Percentiles rank a stretch among this genome's conserved stretches.
Evolutionary conservation across 805 yeast species (phyloP).

Genomic region (Zygoascus biomembranicola): DNA sequence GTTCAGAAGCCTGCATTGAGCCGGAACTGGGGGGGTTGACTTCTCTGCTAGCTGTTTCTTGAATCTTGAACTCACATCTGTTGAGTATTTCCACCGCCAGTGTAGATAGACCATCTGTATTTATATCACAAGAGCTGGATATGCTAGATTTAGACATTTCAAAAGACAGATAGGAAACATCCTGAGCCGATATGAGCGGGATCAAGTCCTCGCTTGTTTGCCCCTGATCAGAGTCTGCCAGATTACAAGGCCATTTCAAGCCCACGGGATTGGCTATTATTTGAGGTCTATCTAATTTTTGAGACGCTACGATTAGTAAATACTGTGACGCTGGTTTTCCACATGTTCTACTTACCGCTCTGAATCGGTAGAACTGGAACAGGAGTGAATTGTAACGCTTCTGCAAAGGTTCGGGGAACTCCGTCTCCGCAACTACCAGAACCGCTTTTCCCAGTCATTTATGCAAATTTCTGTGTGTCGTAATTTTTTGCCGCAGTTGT

Average conservation of each 20-base stretch:
- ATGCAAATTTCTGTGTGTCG: background rate
- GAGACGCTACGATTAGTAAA: background rate
- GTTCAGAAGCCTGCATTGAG: background rate
- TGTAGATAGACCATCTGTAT: background rate
- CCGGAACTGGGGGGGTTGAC: background rate
- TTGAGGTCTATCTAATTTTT: background rate
- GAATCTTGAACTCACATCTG: background rate
- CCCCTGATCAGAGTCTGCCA: background rate
- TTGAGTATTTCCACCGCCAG: background rate
- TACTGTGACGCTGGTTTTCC: background rate
- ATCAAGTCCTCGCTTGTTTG: background rate
- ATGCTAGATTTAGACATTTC: background rate
- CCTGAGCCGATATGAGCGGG: background rate
- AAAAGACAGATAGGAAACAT: background rate
- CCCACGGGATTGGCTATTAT: background rate
- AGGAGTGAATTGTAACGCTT: slow-evolving; percentile 2
- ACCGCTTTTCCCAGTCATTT: background rate
- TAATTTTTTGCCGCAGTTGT: background rate
- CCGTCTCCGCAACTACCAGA: too few relatives aligned
- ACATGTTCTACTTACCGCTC: background rate
- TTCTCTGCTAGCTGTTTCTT: background rate
- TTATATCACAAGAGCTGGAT: background rate
- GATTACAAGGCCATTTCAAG: background rate
- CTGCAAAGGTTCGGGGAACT: slow-evolving; percentile 1
- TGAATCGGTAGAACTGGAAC: background rate